Percentiles rank a stretch among this genome's conserved stretches.
These are phyloP conservation scores for Trichoderma sp. DNA, from an alignment of 2,329 filamentous ascomycete genomes.

Conservation along the genomic window DNA sequence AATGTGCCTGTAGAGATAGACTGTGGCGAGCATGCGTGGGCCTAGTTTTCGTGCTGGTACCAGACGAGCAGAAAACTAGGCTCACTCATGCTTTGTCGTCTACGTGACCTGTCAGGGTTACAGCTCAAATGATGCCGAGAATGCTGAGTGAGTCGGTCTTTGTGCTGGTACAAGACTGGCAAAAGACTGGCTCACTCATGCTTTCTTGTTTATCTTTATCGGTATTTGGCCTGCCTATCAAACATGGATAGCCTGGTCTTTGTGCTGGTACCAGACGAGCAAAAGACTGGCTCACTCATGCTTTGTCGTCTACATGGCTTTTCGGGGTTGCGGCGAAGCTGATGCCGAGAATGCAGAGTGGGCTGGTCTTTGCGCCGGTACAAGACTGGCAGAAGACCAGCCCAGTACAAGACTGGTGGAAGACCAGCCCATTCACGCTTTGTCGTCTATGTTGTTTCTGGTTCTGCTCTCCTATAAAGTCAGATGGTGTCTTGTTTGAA, in stretches of 20 bases:
- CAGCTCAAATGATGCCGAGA: no score
- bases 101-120: neutral
- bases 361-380: neutral
- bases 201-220: neutral
- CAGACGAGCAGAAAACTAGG: neutral
- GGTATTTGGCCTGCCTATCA: neutral
- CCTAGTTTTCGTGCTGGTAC: neutral
- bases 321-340: neutral
- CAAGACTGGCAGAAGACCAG: neutral
- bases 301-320: no score
- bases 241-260: neutral
- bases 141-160: neutral
- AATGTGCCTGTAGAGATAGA: neutral
- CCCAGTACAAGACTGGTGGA: neutral
- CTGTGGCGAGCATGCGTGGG: neutral
- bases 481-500: neutral
- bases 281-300: neutral
- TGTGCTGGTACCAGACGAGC: neutral
- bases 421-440: neutral
- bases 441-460: neutral
- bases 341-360: neutral
- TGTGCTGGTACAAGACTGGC: neutral
- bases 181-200: neutral
- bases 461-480: neutral
- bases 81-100: neutral